A percentile compares a stretch with the other conserved stretches of the same genome.
phyloP scores from a whole-genome alignment of 2,329 filamentous ascomycete genomes.

The Reticulascus tulasneorum region DNA sequence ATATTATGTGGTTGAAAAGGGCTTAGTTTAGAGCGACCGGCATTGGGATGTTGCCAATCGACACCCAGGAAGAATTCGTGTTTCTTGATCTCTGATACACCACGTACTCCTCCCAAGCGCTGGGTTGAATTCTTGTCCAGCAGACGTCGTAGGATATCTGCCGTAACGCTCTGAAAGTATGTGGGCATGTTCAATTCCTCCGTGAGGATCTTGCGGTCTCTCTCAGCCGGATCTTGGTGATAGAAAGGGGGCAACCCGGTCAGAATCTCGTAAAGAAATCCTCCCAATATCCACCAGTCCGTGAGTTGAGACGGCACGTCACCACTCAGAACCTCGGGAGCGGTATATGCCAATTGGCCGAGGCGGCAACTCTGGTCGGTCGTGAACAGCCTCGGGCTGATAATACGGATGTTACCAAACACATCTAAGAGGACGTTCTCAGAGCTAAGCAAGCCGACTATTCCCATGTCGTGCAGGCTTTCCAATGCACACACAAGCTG shows the following conservation, averaged over 20 bases:
- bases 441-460: background rate
- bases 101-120: background rate
- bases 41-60: slow-evolving; percentile 3
- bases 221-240: background rate
- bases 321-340: slow-evolving; percentile 2
- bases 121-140: background rate
- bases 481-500: slow-evolving; percentile 2
- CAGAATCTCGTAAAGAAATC: slow-evolving; percentile 1
- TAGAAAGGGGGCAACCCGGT: background rate
- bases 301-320: slow-evolving; percentile 1
- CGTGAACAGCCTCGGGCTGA: slow-evolving; percentile 2
- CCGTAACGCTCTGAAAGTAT: background rate
- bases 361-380: slow-evolving; percentile 1
- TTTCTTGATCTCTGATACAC: slow-evolving; percentile 1
- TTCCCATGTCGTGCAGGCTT: slow-evolving; percentile 1
- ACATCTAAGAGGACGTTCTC: slow-evolving; percentile 2
- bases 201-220: slow-evolving; percentile 1
- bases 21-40: background rate
- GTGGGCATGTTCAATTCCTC: slow-evolving; percentile 1
- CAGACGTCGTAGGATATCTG: slow-evolving; percentile 1
- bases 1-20: background rate
- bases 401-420: slow-evolving; percentile 1
- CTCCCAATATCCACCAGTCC: slow-evolving; percentile 1
- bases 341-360: background rate
- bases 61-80: slow-evolving; percentile 1